phyloP scores from a whole-genome alignment of 345 rosid genomes.

The Pistacia atlantica region DNA sequence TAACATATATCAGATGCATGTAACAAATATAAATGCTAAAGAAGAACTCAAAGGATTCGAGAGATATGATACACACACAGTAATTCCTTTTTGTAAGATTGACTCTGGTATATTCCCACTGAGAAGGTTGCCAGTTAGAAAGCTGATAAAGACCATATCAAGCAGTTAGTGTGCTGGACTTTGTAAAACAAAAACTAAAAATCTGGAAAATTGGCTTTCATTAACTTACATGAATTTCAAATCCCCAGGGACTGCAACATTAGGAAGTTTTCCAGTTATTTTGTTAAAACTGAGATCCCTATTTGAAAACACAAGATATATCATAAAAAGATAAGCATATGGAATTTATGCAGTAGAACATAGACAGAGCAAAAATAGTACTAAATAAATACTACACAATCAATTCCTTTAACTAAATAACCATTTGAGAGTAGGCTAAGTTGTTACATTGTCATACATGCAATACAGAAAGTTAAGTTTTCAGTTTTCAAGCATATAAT shows the following conservation, averaged over 20 bases:
- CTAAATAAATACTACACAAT: too few species aligned
- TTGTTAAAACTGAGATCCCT: slow-evolving; percentile 39
- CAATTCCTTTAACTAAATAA: not conserved
- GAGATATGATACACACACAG: slow-evolving; percentile 25
- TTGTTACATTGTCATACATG: not conserved
- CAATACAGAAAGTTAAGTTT: not conserved
- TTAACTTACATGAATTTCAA: slow-evolving; percentile 28
- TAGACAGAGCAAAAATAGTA: too few species aligned
- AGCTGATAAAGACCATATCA: slow-evolving; percentile 19
- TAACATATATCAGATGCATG: not conserved
- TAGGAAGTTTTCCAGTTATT: slow-evolving; percentile 25
- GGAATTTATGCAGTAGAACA: too few species aligned
- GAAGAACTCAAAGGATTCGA: not conserved
- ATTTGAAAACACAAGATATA: slow-evolving; percentile 2
- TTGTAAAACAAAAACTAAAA: not conserved
- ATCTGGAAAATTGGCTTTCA: not conserved
- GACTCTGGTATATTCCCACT: slow-evolving; percentile 31
- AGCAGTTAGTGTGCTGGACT: slow-evolving; percentile 4
- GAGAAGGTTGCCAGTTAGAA: slow-evolving; percentile 30
- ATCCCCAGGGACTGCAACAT: not conserved
- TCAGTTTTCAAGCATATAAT: not conserved
- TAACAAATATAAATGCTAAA: not conserved
- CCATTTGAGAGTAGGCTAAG: not conserved
- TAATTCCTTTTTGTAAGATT: slow-evolving; percentile 25
- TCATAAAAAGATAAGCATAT: not conserved